A percentile compares a stretch with the other conserved stretches of the same genome.
These are phyloP conservation scores for Suhomyces maxii DNA, from an alignment of 1,139 yeast species.

Conservation along the genomic window DNA sequence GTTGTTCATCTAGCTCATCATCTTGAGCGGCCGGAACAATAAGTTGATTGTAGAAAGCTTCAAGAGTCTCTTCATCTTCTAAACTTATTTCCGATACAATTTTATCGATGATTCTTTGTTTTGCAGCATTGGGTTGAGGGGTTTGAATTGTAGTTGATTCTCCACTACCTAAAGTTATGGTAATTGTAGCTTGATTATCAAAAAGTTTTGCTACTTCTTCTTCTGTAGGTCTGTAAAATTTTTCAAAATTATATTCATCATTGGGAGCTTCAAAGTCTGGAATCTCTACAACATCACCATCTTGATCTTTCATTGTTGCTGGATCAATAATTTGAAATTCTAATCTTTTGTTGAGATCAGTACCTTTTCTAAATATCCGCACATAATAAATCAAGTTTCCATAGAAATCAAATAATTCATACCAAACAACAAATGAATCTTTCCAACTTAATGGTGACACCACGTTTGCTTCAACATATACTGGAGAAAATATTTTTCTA, in stretches of 20 bases:
- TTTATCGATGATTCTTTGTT: slow-evolving; percentile 1
- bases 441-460: slow-evolving; percentile 28
- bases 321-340: slow-evolving; percentile 33
- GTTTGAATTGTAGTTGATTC: neutral
- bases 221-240: slow-evolving; percentile 12
- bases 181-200: neutral
- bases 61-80: slow-evolving; percentile 2
- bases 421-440: slow-evolving; percentile 39
- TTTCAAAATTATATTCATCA: slow-evolving; percentile 30
- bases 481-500: slow-evolving; percentile 30
- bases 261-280: slow-evolving; percentile 23
- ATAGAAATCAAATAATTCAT: slow-evolving; percentile 35
- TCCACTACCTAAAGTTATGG: neutral
- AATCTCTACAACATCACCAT: slow-evolving; percentile 27
- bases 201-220: neutral
- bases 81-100: slow-evolving; percentile 1
- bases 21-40: neutral
- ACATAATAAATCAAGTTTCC: slow-evolving; percentile 32
- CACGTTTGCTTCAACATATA: slow-evolving; percentile 10
- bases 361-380: slow-evolving; percentile 27
- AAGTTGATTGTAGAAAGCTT: neutral
- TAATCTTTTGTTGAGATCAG: slow-evolving; percentile 15
- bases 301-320: slow-evolving; percentile 30
- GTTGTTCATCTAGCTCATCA: neutral
- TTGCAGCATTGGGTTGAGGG: neutral